A percentile compares a stretch with the other conserved stretches of the same genome.
These are phyloP conservation scores for Ganoderma lucidum DNA, from an alignment of 1,284 basidiomycete genomes.

Conservation along the genomic window DNA sequence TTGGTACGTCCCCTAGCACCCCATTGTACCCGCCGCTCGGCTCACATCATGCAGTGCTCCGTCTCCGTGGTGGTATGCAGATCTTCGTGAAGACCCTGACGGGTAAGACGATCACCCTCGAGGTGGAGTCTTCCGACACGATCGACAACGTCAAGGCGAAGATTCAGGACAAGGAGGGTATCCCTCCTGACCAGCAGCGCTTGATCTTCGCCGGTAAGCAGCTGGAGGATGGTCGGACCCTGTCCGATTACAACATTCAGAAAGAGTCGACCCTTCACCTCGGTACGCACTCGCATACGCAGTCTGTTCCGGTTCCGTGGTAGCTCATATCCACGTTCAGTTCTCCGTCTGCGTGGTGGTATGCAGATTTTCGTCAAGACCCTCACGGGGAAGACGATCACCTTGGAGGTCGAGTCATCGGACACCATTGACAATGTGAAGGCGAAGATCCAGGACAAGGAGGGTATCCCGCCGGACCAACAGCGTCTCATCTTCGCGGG, in stretches of 20 bases:
- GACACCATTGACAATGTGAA: conserved; percentile 41
- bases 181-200: conserved; percentile 84
- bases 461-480: conserved; percentile 40
- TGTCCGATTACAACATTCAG: conserved; percentile 48
- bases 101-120: conserved; percentile 59
- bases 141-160: conserved; percentile 63
- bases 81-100: conserved; percentile 75
- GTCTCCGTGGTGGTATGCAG: conserved; percentile 80
- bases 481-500: conserved; percentile 41
- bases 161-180: conserved; percentile 68
- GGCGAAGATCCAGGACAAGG: conserved; percentile 42
- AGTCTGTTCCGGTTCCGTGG: neutral
- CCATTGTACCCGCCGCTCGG: neutral
- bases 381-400: conserved; percentile 40
- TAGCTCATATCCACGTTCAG: conserved; percentile 18
- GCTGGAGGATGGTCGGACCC: conserved; percentile 77
- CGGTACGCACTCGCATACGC: conserved; percentile 19
- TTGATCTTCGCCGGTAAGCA: conserved; percentile 90
- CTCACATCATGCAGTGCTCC: conserved; percentile 46
- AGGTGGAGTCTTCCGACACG: conserved; percentile 60
- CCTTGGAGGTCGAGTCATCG: conserved; percentile 40
- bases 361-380: conserved; percentile 44
- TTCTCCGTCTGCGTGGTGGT: conserved; percentile 43
- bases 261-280: conserved; percentile 44
- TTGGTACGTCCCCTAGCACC: conserved; percentile 45